A percentile compares a stretch with the other conserved stretches of the same genome.
Evolutionary conservation across 2,329 filamentous ascomycete species (phyloP).

Genomic region (Stagonosporopsis cucurbitacearum): DNA sequence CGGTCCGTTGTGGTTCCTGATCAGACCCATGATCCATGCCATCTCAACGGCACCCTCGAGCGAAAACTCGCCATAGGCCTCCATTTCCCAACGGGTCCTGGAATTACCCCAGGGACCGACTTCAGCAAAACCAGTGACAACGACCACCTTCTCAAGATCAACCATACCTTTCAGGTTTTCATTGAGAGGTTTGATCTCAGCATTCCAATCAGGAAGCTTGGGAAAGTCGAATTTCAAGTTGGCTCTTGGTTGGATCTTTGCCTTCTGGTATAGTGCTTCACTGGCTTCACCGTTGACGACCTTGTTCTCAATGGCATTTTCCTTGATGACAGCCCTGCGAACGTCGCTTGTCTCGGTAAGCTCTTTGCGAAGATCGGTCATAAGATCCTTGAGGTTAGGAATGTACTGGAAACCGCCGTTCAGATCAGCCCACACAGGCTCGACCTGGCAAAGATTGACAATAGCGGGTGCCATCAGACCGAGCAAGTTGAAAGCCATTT

Average conservation of each 20-base stretch:
- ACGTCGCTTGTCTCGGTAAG: slow-evolving; percentile 96
- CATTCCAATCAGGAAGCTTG: slow-evolving; percentile 85
- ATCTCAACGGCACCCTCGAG: slow-evolving; percentile 98
- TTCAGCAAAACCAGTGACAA: slow-evolving; percentile 95
- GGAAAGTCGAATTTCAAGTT: slow-evolving; percentile 99
- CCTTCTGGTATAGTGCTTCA: slow-evolving; percentile 93
- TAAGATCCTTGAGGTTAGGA: slow-evolving; percentile 90
- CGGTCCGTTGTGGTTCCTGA: slow-evolving; percentile 96
- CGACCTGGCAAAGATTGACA: slow-evolving; percentile 91
- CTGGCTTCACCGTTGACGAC: slow-evolving; percentile 93
- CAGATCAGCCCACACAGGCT: slow-evolving; percentile 95
- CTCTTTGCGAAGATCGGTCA: slow-evolving; percentile 91
- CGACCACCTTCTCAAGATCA: slow-evolving; percentile 95
- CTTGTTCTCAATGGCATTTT: slow-evolving; percentile 96
- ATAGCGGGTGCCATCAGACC: slow-evolving; percentile 94
- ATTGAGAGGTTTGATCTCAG: slow-evolving; percentile 87
- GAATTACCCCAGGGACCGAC: slow-evolving; percentile 99
- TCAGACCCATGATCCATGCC: slow-evolving; percentile 99
- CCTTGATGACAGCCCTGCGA: slow-evolving; percentile 90
- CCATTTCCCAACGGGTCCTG: slow-evolving; percentile 98
- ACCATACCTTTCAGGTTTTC: slow-evolving; percentile 95
- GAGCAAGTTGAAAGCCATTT: slow-evolving; percentile 99
- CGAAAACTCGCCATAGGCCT: slow-evolving; percentile 94
- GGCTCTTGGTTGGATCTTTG: slow-evolving; percentile 88
- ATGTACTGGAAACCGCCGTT: slow-evolving; percentile 99